These are phyloP conservation scores for Leishmania major DNA, from an alignment of 208 protist genomes.

Conservation along the genomic window DNA sequence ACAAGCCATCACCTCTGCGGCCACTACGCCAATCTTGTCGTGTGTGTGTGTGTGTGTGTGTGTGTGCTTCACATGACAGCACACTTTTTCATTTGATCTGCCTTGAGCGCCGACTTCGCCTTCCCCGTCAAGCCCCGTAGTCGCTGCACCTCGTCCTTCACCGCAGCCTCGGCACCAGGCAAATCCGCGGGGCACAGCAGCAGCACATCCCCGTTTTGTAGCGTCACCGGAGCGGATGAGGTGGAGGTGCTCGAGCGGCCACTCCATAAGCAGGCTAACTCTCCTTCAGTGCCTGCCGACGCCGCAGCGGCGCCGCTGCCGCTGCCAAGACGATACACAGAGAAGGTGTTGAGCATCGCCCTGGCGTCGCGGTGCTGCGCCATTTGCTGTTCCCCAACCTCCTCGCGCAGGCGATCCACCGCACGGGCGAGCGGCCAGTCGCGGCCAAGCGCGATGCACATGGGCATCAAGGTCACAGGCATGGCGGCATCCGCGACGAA, in stretches of 20 bases:
- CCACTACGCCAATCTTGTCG: no score
- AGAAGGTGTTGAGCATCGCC: conserved; percentile 9
- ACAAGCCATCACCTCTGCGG: no score
- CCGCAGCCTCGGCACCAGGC: conserved; percentile 15
- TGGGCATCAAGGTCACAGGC: conserved; percentile 27
- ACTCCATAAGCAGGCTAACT: conserved; percentile 6
- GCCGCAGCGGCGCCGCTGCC: neutral
- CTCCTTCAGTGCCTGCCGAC: neutral
- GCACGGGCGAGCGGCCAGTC: conserved; percentile 51
- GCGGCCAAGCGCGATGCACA: conserved; percentile 44
- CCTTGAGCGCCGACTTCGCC: conserved; percentile 40
- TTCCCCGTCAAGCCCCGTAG: conserved; percentile 54
- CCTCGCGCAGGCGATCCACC: conserved; percentile 40
- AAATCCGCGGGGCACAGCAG: conserved; percentile 31
- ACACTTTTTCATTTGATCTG: conserved; percentile 70
- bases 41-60: neutral
- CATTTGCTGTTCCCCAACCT: conserved; percentile 31
- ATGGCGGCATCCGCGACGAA: conserved; percentile 29
- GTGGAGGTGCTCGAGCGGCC: neutral
- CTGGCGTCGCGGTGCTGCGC: conserved; percentile 1
- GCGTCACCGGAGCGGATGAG: conserved; percentile 8
- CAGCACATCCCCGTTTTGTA: conserved; percentile 61
- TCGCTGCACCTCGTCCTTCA: conserved; percentile 50
- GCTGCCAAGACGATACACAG: conserved; percentile 13
- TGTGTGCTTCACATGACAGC: conserved; percentile 46